Evolutionary conservation across 1,139 yeast species (phyloP), one percentile per base, ranked within the genome.

Genomic region (Yamadazyma friedrichii): DNA sequence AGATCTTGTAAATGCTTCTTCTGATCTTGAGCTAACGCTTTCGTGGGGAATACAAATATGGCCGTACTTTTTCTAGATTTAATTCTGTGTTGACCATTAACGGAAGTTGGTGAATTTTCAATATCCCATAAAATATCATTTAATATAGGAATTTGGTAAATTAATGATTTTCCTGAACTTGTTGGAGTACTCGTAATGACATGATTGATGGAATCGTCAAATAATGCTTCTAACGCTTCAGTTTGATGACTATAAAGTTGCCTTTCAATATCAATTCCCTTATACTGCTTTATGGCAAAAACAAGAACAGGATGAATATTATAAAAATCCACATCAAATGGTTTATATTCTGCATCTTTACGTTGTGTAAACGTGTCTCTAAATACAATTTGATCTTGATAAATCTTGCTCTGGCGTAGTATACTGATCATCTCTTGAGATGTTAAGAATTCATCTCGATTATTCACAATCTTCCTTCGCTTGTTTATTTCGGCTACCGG

Each of bases 1-100:
- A 89, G 65, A 26, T 76, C 78, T 39, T 74, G 72, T 41, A 94
- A 68, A 11, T 95, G 83, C 39, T 96, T 69, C 53, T 83, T 84
- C 61, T 93, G 99, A 65, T 93, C 98, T 57, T 93, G 98, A 0
- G 98, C 98, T 36, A 93, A 68, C 0, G 99, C 98, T 55, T 93
- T 93, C 0, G 99, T 93, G 1, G 99, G 98, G 54, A 93, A 93
- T 8, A 93, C 82, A 53, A 87, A 88, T 66, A 94, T 72, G 3
- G 96, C 88, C 0, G 96, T 86, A 15, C 69, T 52, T 0, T 49
- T 33, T 15, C 74, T 45, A 10, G 48, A 48, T 15, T 44, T 48
- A n/a, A 42, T 33, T 1, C 61, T 34, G 8, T 32, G 11, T 6
- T 11, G 20, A 8, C 30, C 20, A 16, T 4, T 20, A 12, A 12